phyloP scores from a whole-genome alignment of 371 early-diverging fungal species.

The Rhizopus stolonifer region DNA sequence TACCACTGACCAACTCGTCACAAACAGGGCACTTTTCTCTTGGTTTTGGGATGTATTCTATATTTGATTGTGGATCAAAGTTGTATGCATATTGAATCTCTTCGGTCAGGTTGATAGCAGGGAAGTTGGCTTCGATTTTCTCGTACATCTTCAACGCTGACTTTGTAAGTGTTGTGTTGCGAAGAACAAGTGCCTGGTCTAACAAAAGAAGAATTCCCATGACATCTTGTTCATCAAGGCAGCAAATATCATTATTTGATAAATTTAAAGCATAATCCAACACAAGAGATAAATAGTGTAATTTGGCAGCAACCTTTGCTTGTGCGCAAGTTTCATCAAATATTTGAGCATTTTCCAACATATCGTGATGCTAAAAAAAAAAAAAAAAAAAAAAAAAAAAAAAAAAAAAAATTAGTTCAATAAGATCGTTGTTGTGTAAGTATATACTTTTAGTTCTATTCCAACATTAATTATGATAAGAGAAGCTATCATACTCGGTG shows the following conservation, averaged over 20 bases:
- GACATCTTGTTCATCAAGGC: slow-evolving; percentile 9
- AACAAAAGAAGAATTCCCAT: slow-evolving; percentile 9
- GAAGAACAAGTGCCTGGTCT: slow-evolving; percentile 5
- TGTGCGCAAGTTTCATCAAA: neutral
- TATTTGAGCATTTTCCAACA: neutral
- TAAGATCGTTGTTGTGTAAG: no score
- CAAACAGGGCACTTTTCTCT: slow-evolving; percentile 30
- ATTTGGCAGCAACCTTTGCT: neutral
- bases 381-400: no score
- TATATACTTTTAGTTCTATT: slow-evolving; percentile 14
- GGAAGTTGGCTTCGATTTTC: slow-evolving; percentile 9
- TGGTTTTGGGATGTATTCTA: slow-evolving; percentile 17
- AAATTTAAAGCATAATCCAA: slow-evolving; percentile 4
- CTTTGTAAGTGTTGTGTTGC: neutral
- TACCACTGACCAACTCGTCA: slow-evolving; percentile 4
- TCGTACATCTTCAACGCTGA: slow-evolving; percentile 2
- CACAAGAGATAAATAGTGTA: neutral
- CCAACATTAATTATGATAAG: slow-evolving; percentile 14
- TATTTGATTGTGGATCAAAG: slow-evolving; percentile 5
- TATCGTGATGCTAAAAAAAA: slow-evolving; percentile 1
- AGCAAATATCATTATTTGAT: neutral
- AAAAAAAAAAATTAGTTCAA: no score
- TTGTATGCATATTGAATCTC: slow-evolving; percentile 11
- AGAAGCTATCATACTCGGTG: slow-evolving; percentile 13
- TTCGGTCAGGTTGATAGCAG: slow-evolving; percentile 5